Evolutionary conservation across 2,329 filamentous ascomycete genomes (phyloP).

Genomic region (Phaeosphaeria sp.): DNA sequence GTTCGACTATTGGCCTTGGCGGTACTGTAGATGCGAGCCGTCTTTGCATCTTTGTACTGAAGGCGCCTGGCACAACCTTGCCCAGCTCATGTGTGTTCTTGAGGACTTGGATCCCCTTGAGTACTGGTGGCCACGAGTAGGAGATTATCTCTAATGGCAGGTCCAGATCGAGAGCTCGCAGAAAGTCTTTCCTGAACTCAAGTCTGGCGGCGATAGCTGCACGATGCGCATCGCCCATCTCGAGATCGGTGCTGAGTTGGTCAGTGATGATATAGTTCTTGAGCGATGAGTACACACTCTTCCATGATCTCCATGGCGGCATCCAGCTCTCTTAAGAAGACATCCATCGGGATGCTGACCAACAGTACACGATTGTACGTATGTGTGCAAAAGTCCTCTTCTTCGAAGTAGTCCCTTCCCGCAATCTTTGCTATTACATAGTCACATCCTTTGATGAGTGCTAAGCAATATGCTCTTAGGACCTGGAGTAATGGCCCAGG

Average conservation of each 20-base stretch:
- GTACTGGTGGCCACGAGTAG: slow-evolving; percentile 48
- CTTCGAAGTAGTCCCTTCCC: slow-evolving; percentile 92
- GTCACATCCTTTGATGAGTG: slow-evolving; percentile 81
- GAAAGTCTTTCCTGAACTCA: slow-evolving; percentile 68
- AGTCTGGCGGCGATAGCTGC: slow-evolving; percentile 71
- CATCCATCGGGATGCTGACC: slow-evolving; percentile 50
- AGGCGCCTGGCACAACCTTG: slow-evolving; percentile 74
- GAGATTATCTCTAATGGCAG: slow-evolving; percentile 35
- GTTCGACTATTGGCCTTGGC: slow-evolving; percentile 83
- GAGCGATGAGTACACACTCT: slow-evolving; percentile 29
- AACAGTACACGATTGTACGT: slow-evolving; percentile 84
- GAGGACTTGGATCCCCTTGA: slow-evolving; percentile 59
- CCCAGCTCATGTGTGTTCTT: slow-evolving; percentile 68
- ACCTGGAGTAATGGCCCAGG: slow-evolving; percentile 55
- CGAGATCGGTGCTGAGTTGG: slow-evolving; percentile 21
- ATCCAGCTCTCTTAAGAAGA: slow-evolving; percentile 43
- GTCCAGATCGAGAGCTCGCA: slow-evolving; percentile 58
- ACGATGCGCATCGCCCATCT: slow-evolving; percentile 47
- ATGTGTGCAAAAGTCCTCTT: slow-evolving; percentile 96
- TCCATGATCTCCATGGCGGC: slow-evolving; percentile 37
- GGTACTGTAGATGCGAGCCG: slow-evolving; percentile 92
- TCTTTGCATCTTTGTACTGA: slow-evolving; percentile 90
- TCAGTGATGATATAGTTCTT: slow-evolving; percentile 12
- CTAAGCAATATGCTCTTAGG: slow-evolving; percentile 85
- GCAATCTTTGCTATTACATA: slow-evolving; percentile 79